Base-by-base conservation (phyloP, 768 basidiomycete genomes). In the Xerocomellus amylosporus region DNA sequence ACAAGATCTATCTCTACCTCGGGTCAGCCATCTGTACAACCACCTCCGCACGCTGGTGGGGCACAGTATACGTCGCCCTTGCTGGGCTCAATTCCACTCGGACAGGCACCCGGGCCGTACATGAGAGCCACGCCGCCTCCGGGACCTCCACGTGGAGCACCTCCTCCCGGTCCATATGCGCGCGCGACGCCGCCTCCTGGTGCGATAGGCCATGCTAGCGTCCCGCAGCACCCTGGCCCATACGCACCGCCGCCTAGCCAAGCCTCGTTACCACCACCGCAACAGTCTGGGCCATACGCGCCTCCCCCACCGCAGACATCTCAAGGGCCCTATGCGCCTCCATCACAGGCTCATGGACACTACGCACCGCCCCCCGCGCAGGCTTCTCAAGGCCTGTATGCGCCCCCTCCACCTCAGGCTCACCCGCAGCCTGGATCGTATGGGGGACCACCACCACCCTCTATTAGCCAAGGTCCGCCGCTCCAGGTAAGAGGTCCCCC, bases 111-210 rank as follows among this genome's bases (percentile, higher is more conserved):
- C n/a, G 73, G 70, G 5, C 65, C 72, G 3, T 76, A 77, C 56
- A 54, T 66, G 17, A 74, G 70, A 30, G 73, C 69, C 1, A 73
- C 78, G 5, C 77, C 80, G 3, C 77, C 79, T 14, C 76, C 77
- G 17, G 72, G 68, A 26, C 67, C 69, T 34, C 64, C 59, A 15
- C 63, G 61, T 20, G 67, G 57, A 2, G 66, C 62, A 3, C 77
- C 73, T 24, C 74, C 67, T 36, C 54, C 58, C n/a, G 61, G 54
- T 37, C 69, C 71, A 4, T 77, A 77, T 53, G 62, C 66, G 3
- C 76, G 70, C 19, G 73, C 70, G 10, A 73, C 77, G 13, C 77
- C 79, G 3, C 75, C 79, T 8, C 76, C 77, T 19, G 70, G 66
- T 39, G 62, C 60, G 50, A 20, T 56, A n/a, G 40, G 60, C 33